A percentile compares a stretch with the other conserved stretches of the same genome.
These are phyloP conservation scores for Pilaira anomala DNA, from an alignment of 192 early-diverging fungal genomes.

Conservation along the genomic window DNA sequence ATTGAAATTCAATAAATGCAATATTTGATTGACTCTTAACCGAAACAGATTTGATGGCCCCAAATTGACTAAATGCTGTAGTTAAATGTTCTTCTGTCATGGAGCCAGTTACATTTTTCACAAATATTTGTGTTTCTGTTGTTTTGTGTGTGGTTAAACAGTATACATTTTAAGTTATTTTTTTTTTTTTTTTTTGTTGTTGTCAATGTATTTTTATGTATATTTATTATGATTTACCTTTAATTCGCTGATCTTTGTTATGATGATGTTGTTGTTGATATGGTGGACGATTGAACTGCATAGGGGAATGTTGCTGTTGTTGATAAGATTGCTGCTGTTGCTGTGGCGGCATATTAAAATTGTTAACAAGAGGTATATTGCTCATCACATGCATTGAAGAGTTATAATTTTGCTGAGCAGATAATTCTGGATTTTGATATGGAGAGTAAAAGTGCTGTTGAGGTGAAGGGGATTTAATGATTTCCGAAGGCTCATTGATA, in stretches of 20 bases:
- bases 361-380: too few relatives aligned
- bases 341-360: background rate
- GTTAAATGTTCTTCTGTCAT: conserved; percentile 40
- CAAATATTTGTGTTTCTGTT: conserved; percentile 29
- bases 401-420: too few relatives aligned
- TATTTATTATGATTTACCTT: conserved; percentile 1
- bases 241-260: background rate
- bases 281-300: background rate
- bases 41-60: conserved; percentile 27
- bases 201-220: background rate
- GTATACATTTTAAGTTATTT: background rate
- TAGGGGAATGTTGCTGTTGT: background rate
- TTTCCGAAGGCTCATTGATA: conserved; percentile 23
- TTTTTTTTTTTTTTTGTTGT: conserved; percentile 3
- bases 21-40: conserved; percentile 15
- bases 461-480: conserved; percentile 55
- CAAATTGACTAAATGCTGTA: conserved; percentile 39
- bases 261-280: conserved; percentile 16
- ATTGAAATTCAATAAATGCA: conserved; percentile 41
- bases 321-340: too few relatives aligned
- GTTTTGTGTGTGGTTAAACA: background rate
- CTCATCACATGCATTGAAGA: too few relatives aligned
- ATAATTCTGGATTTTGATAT: too few relatives aligned
- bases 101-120: conserved; percentile 36
- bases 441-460: conserved; percentile 30